A percentile compares a stretch with the other conserved stretches of the same genome.
Evolutionary conservation across 2,329 filamentous ascomycete species (phyloP).

Genomic region (Neonectria punicea): DNA sequence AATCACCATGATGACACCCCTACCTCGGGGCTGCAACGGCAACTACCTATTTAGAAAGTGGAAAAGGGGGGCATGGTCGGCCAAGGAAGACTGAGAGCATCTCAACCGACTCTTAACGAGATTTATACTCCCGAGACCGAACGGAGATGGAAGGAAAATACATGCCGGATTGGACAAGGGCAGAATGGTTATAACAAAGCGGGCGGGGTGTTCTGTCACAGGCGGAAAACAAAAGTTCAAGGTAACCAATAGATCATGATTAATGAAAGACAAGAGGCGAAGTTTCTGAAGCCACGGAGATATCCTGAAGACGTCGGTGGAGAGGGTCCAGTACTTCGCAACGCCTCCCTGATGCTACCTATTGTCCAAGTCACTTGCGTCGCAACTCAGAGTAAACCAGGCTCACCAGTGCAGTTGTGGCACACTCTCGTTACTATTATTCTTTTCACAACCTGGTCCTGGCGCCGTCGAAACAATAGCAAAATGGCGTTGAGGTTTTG

Average conservation of each 20-base stretch:
- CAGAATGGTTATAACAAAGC: neutral
- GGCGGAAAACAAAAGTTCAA: neutral
- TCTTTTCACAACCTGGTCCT: neutral
- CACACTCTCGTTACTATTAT: neutral
- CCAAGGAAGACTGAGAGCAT: neutral
- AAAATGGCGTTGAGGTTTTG: conserved; percentile 21
- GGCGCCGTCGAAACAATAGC: conserved; percentile 17
- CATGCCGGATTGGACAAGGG: conserved; percentile 4
- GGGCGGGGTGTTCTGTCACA: neutral
- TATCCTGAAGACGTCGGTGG: neutral
- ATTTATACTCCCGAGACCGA: neutral
- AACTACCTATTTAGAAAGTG: neutral
- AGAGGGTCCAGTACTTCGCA: neutral
- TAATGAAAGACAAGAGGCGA: conserved; percentile 5
- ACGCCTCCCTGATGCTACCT: neutral
- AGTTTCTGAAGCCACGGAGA: conserved; percentile 8
- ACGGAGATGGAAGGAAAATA: conserved; percentile 5
- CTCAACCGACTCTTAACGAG: neutral
- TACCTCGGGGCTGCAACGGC: no score
- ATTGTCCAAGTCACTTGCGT: neutral
- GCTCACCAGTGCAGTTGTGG: neutral
- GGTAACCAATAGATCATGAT: conserved; percentile 9
- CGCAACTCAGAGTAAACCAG: neutral
- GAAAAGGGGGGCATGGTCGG: neutral
- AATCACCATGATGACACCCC: neutral